Evolutionary conservation across 345 rosid species (phyloP).

Genomic region (Boechera divaricarpa): DNA sequence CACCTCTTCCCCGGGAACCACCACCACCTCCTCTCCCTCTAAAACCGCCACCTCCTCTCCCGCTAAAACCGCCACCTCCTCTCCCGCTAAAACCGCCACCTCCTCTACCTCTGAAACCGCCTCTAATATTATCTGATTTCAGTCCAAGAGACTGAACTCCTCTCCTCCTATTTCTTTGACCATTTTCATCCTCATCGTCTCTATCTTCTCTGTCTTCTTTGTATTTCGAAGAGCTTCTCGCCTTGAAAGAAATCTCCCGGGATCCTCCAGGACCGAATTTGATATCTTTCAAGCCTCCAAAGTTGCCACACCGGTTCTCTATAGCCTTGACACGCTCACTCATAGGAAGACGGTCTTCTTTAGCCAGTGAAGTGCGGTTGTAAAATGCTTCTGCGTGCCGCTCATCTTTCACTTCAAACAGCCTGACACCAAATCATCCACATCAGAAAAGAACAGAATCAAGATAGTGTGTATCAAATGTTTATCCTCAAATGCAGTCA

Average conservation of each 20-base stretch:
- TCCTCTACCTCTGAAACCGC: constrained; percentile 59
- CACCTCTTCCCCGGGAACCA: constrained; percentile 35
- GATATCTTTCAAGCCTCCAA: constrained; percentile 52
- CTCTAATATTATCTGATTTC: constrained; percentile 54
- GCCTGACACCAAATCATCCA: constrained; percentile 47
- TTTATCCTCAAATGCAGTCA: constrained; percentile 21
- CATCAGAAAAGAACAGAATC: constrained; percentile 9
- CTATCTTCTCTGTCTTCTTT: constrained; percentile 63
- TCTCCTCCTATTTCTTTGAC: constrained; percentile 58
- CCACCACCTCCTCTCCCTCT: constrained; percentile 51
- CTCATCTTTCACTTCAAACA: constrained; percentile 86
- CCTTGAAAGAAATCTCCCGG: constrained; percentile 73
- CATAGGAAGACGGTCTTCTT: constrained; percentile 76
- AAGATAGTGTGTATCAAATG: not conserved
- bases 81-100: constrained; percentile 52
- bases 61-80: constrained; percentile 50
- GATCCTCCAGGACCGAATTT: constrained; percentile 93
- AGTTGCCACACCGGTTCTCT: constrained; percentile 45
- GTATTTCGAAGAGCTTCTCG: constrained; percentile 67
- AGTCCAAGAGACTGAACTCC: constrained; percentile 84
- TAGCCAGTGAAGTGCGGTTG: constrained; percentile 62
- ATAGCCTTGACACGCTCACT: constrained; percentile 82
- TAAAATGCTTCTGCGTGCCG: constrained; percentile 85
- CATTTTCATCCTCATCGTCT: constrained; percentile 40
- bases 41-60: constrained; percentile 56